Evolutionary conservation across 805 yeast genomes (phyloP), one percentile per base, ranked within the genome.

Genomic region (Torulaspora microellipsoides): DNA sequence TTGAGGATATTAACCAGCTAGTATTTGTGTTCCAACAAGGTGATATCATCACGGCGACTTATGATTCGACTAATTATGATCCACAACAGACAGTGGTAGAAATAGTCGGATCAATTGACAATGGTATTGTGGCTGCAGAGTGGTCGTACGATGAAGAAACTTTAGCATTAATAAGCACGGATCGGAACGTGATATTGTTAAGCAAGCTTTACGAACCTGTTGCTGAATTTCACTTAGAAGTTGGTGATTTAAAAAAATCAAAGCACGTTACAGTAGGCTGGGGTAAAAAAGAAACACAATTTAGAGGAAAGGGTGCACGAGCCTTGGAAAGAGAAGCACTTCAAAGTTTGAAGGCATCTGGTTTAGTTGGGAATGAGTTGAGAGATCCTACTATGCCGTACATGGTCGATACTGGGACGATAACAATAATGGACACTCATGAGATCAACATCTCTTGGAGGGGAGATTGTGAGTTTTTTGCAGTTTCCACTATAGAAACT

Each of bases 271-370:
- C 91, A 23, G 96, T 93, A 34, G 99, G 99, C 20, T 93, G 99
- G 99, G 99, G 99, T 59, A 85, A 84, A 49, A 82, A 83, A 53
- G 98, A 91, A 63, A 93, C 99, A 0, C 99, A 93, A 67, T 93
- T 93, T 65, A 81, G 84, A 65, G 99, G 99, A 40, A 82, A 77
- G 58, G 99, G 99, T 50, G 93, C 85, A 27, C 83, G 82, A 56
- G 88, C 85, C 7, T 59, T 77, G 47, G 95, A 85, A 65, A 75
- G 91, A 65, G 84, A 60, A 20, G 73, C 76, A 6, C 49, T 71
- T 31, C 71, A 81, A 56, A 61, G 72, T 46, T 59, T 72, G 32
- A 68, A 68, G 46, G 70, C 69, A 5, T 58, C 90, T 1, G 93
- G 90, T 15, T 64, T 83, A 47, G 85, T 81, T 47, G 84, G 81